phyloP scores from a whole-genome alignment of 352 stramenopile species.

The Phytophthora kernoviae region DNA sequence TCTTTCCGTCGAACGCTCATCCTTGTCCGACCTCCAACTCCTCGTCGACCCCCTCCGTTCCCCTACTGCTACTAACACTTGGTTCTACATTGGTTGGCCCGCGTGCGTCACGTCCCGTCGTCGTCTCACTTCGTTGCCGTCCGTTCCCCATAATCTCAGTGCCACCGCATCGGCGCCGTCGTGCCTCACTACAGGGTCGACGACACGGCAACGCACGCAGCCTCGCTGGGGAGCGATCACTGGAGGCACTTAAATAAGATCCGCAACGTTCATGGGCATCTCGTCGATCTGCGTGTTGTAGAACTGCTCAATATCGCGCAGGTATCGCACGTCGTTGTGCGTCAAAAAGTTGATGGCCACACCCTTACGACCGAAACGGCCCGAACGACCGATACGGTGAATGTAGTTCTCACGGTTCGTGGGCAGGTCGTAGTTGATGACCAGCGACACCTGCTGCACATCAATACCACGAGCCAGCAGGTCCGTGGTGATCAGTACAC shows the following conservation, averaged over 20 bases:
- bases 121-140: constrained; percentile 39
- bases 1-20: constrained; percentile 20
- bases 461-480: constrained; percentile 99
- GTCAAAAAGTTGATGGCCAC: constrained; percentile 99
- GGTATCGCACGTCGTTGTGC: constrained; percentile 97
- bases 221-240: constrained; percentile 28
- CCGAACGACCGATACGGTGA: constrained; percentile 99
- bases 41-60: constrained; percentile 35
- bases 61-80: constrained; percentile 41
- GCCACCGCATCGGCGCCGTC: constrained; percentile 7
- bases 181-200: constrained; percentile 4
- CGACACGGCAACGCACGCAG: constrained; percentile 14
- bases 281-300: constrained; percentile 99
- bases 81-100: constrained; percentile 41
- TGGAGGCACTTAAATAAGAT: constrained; percentile 96
- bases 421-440: constrained; percentile 99
- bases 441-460: constrained; percentile 98
- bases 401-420: constrained; percentile 99
- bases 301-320: constrained; percentile 99
- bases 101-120: constrained; percentile 30
- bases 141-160: constrained; percentile 12
- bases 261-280: constrained; percentile 99
- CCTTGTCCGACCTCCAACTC: constrained; percentile 16
- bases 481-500: constrained; percentile 99
- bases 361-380: constrained; percentile 99